Conservation (phyloP, 225 moss, liverwort and hornwort species). For the Pseudisothecium myosuroides region DNA sequence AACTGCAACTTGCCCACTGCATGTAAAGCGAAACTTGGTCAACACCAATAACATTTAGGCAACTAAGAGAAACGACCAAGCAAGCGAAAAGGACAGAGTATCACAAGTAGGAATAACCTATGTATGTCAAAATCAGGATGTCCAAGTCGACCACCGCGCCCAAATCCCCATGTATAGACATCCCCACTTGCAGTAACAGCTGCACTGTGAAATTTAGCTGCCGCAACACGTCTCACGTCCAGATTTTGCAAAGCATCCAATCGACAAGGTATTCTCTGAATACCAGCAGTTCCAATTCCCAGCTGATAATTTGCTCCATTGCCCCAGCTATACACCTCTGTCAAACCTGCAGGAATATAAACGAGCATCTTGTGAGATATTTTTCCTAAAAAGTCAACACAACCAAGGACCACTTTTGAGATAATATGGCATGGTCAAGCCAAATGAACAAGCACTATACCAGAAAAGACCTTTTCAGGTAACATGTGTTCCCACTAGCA, state of each 20-base stretch:
- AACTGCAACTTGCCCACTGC: conserved; percentile 97
- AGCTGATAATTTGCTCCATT: conserved; percentile 97
- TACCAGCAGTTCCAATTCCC: conserved; percentile 82
- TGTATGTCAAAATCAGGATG: conserved; percentile 99
- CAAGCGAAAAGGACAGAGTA: not conserved
- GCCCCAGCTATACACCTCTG: conserved; percentile 98
- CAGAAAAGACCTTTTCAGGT: not conserved
- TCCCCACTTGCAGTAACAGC: conserved; percentile 78
- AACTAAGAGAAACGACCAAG: not conserved
- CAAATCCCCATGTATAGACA: conserved; percentile 96
- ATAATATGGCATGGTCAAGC: not conserved
- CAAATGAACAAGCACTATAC: not conserved
- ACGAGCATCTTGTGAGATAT: not conserved
- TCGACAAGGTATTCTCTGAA: conserved; percentile 75
- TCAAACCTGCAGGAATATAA: conserved; percentile 38
- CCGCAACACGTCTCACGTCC: conserved; percentile 62
- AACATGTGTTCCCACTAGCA: not conserved
- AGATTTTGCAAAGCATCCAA: conserved; percentile 77
- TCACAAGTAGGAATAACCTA: conserved; percentile 29
- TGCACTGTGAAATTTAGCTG: conserved; percentile 93
- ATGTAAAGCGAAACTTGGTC: not conserved
- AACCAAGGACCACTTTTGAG: not conserved
- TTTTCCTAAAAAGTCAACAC: not conserved
- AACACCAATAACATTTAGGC: not conserved
- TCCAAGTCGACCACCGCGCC: conserved; percentile 94